Conservation (phyloP, 176 grass and related monocot species). For the Pontederia paniculata region DNA sequence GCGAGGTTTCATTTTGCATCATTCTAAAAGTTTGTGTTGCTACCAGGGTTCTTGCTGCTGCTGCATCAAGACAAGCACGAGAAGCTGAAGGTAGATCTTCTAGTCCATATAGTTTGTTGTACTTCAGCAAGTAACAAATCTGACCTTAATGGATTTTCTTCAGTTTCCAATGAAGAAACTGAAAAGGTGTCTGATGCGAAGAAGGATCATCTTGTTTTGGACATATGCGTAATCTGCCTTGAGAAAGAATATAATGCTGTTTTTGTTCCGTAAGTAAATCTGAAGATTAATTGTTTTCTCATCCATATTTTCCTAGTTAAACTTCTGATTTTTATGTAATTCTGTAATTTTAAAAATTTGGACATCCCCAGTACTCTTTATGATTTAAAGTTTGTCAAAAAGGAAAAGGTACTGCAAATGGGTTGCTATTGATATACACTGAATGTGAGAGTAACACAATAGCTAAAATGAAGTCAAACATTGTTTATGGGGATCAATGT, state of each 20-base stretch:
- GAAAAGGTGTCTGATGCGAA: conserved; percentile 42
- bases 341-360: too few relatives aligned
- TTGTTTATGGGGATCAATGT: too few relatives aligned
- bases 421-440: too few relatives aligned
- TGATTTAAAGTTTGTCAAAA: too few relatives aligned
- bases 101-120: conserved; percentile 16
- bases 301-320: background rate
- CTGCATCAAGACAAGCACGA: conserved; percentile 65
- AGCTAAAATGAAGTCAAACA: too few relatives aligned
- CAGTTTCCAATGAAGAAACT: conserved; percentile 33
- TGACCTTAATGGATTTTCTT: conserved; percentile 22
- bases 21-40: background rate
- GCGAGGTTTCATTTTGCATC: background rate
- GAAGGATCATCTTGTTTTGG: conserved; percentile 55
- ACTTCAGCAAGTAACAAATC: conserved; percentile 13
- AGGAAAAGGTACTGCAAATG: too few relatives aligned
- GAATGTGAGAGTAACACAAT: too few relatives aligned
- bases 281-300: background rate
- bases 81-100: conserved; percentile 74
- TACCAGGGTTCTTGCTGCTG: conserved; percentile 74
- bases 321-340: too few relatives aligned
- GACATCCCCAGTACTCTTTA: too few relatives aligned
- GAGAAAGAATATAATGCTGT: conserved; percentile 97
- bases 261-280: conserved; percentile 94
- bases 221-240: conserved; percentile 99